Base-by-base conservation (phyloP, 257 asterid genomes). In the Rauvolfia tetraphylla region DNA sequence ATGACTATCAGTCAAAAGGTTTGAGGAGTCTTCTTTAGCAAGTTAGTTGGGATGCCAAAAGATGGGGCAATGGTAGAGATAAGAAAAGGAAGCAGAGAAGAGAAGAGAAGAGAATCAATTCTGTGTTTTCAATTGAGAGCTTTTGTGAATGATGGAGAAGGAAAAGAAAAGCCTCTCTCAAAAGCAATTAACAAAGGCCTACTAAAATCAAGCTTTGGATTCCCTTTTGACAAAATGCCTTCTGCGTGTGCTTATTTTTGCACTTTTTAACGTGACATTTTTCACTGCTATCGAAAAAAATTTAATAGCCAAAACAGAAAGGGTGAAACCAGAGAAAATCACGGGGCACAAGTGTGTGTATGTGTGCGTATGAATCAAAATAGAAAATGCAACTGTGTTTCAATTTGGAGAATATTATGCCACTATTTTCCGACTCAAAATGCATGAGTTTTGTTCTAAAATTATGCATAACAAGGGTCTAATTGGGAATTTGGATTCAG, bases 121-220 rank as follows among this genome's bases (percentile, higher is more conserved):
- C 68, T 79, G 27, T 44, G 59, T 44, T 59, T 72, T 39, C 13
- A 22, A 41, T 46, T 25, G 34, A 75, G 38, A 75, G 27, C 73
- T 67, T 72, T 72, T 27, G 10, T 75, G 27, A 44, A 25, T 51
- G 41, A 39, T 41, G n/a, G 34, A 41, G 12, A 49, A 46, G 10
- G 38, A 59, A 27, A 29, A 27, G 27, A 56, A 75, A 73, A 49
- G 72, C 78, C 54, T 54, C 38, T 11, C 72, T 67, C 54, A 81
- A 83, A 80, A 74, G 82, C 59, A 58, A 77, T 48, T 58, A 62
- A 67, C 72, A 79, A 75, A 71, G 71, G 67, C 46, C 79, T 29
- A 58, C 49, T 39, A 82, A 76, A 76, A 42, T 74, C 34, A 79
- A 62, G 81, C 79, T 76, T 79, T 73, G 75, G 78, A 51, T 79